Conservation (phyloP, 352 stramenopile genomes). For the Globisporangium nunn region DNA sequence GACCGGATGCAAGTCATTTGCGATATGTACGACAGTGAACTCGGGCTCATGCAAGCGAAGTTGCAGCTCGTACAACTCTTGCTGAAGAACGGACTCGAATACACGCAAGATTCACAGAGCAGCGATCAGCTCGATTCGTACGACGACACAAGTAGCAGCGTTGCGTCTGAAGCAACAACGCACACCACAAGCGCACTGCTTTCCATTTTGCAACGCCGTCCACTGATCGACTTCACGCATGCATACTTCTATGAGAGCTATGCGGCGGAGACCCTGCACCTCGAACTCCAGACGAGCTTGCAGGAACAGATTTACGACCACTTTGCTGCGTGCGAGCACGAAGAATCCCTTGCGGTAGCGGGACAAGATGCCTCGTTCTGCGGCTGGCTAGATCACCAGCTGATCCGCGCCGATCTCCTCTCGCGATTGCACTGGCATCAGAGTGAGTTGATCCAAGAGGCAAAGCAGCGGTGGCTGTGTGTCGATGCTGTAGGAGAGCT, state of each 20-base stretch:
- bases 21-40: slow-evolving; percentile 48
- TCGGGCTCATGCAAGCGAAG: slow-evolving; percentile 36
- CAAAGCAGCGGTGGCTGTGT: slow-evolving; percentile 31
- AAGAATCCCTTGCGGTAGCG: background rate
- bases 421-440: slow-evolving; percentile 15
- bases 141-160: background rate
- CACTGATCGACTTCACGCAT: slow-evolving; percentile 41
- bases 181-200: slow-evolving; percentile 12
- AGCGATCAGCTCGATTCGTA: background rate
- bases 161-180: background rate
- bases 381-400: slow-evolving; percentile 18
- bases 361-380: background rate
- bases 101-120: slow-evolving; percentile 1
- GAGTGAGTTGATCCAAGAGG: slow-evolving; percentile 16
- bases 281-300: slow-evolving; percentile 39
- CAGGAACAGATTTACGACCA: slow-evolving; percentile 24
- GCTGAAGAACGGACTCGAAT: slow-evolving; percentile 18
- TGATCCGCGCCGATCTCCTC: slow-evolving; percentile 14
- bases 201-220: slow-evolving; percentile 18
- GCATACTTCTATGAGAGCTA: slow-evolving; percentile 62
- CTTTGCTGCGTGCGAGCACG: slow-evolving; percentile 7
- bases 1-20: slow-evolving; percentile 48
- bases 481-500: slow-evolving; percentile 21
- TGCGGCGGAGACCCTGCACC: slow-evolving; percentile 29
- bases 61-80: slow-evolving; percentile 25